Conservation (phyloP, 1,139 yeast species). For the Candida neerlandica region DNA sequence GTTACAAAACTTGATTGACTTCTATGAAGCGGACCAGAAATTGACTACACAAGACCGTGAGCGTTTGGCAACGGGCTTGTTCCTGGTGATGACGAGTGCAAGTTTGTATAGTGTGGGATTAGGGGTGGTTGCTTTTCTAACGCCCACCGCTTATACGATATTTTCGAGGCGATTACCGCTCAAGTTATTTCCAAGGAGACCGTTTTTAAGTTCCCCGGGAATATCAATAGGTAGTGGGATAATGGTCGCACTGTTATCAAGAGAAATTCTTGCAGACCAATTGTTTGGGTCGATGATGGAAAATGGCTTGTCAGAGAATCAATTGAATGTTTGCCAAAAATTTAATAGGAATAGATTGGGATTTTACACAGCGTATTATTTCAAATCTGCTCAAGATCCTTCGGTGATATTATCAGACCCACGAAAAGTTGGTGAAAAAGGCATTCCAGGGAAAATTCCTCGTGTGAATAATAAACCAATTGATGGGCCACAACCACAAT, state of each 20-base stretch:
- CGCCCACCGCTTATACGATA: constrained; percentile 29
- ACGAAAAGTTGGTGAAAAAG: constrained; percentile 1
- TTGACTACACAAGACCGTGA: constrained; percentile 35
- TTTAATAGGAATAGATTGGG: constrained; percentile 42
- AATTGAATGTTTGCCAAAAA: constrained; percentile 35
- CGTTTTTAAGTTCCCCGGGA: constrained; percentile 19
- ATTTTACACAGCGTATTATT: constrained; percentile 39
- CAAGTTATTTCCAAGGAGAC: constrained; percentile 25
- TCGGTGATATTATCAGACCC: constrained; percentile 21
- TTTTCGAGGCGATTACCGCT: constrained; percentile 1
- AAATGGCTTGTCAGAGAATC: constrained; percentile 13
- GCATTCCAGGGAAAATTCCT: constrained; percentile 6
- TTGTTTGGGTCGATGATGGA: constrained; percentile 22
- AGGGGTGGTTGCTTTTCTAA: constrained; percentile 26
- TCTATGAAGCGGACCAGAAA: constrained; percentile 46
- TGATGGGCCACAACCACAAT: too few species aligned
- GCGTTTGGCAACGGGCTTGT: constrained; percentile 35
- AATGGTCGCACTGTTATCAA: constrained; percentile 24
- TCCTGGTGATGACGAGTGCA: constrained; percentile 27
- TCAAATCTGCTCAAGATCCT: constrained; percentile 36
- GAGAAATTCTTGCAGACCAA: constrained; percentile 26
- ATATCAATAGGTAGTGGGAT: constrained; percentile 37
- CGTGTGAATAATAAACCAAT: constrained; percentile 8
- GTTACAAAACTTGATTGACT: constrained; percentile 35
- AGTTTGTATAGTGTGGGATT: constrained; percentile 28